Conservation (phyloP, 1,139 yeast genomes). For the Yamadazyma jaroonii region DNA sequence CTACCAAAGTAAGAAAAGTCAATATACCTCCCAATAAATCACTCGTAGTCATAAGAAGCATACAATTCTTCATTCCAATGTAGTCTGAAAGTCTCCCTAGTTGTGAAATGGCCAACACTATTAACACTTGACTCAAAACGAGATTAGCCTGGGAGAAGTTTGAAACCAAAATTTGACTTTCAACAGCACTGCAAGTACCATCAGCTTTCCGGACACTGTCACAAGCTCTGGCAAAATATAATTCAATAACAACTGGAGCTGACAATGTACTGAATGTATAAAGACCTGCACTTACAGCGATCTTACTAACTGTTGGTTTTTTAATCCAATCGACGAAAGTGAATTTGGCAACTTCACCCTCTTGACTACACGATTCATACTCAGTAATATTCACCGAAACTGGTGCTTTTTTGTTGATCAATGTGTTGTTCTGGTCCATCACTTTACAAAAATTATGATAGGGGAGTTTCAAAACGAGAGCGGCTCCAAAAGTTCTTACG, state of each 20-base stretch:
- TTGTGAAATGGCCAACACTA: conserved; percentile 36
- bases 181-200: conserved; percentile 24
- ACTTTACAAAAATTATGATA: too few species aligned
- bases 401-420: neutral
- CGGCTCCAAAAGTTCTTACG: too few species aligned
- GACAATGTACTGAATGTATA: conserved; percentile 1
- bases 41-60: conserved; percentile 16
- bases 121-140: conserved; percentile 20
- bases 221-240: conserved; percentile 3
- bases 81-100: conserved; percentile 60
- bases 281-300: neutral
- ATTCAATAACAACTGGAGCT: neutral
- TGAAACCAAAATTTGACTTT: conserved; percentile 30
- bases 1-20: neutral
- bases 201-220: conserved; percentile 2
- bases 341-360: neutral
- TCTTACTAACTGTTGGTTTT: conserved; percentile 3
- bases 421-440: neutral
- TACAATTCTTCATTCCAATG: conserved; percentile 51
- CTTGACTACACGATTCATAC: neutral
- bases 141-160: conserved; percentile 23
- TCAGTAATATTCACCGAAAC: neutral
- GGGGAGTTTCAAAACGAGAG: too few species aligned
- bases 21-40: neutral
- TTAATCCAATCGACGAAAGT: conserved; percentile 1